Conservation (phyloP, 148 eudicot species). For the Rhododendron mucronatum region DNA sequence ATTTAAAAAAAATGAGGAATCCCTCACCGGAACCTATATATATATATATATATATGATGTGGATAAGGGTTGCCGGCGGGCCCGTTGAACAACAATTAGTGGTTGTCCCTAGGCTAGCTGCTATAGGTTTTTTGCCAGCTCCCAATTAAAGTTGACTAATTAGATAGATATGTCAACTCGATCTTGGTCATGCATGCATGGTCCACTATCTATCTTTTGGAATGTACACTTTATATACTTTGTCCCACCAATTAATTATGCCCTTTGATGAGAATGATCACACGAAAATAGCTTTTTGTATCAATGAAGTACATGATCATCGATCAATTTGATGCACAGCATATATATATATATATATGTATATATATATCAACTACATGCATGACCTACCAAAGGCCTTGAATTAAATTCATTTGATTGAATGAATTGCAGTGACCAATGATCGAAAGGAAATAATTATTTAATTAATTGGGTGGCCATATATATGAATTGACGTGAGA, state of each 20-base stretch:
- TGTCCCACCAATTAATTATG: not conserved
- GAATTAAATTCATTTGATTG: not conserved
- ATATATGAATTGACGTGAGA: not conserved
- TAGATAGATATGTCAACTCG: not conserved
- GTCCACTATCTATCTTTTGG: not conserved
- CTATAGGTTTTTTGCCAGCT: not conserved
- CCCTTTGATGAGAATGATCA: conserved; percentile 1
- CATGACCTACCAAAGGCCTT: not conserved
- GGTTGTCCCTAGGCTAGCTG: not conserved
- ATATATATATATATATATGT: not conserved
- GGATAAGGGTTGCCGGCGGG: not conserved
- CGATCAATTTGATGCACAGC: not conserved
- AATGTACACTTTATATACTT: not conserved
- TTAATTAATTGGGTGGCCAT: not conserved
- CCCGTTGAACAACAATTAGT: not conserved
- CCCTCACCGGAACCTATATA: no score
- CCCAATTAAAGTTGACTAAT: not conserved
- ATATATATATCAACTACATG: not conserved
- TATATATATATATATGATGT: not conserved
- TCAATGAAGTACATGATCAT: conserved; percentile 3
- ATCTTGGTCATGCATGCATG: not conserved
- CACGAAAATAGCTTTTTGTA: not conserved
- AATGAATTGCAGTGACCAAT: not conserved
- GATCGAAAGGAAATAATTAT: not conserved
- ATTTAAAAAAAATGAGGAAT: no score